Percentiles rank a stretch among this genome's conserved stretches.
Evolutionary conservation across 805 yeast genomes (phyloP).

Genomic region (Pichia gijzeniarum): DNA sequence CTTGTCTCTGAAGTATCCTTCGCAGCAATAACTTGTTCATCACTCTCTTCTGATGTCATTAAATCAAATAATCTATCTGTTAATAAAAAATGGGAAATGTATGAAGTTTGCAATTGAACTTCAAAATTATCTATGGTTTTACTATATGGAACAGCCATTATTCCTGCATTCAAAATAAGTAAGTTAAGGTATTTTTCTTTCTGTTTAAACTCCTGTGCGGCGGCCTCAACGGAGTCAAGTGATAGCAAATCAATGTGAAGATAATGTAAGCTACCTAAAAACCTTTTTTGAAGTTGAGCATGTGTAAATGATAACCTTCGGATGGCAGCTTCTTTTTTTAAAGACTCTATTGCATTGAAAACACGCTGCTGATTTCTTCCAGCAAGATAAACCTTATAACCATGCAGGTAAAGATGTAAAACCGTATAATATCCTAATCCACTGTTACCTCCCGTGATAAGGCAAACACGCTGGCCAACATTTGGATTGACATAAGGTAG

Average conservation of each 20-base stretch:
- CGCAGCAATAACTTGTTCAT: not conserved
- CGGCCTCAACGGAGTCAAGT: constrained; percentile 40
- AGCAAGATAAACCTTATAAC: constrained; percentile 66
- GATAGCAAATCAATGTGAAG: constrained; percentile 52
- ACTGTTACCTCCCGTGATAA: constrained; percentile 76
- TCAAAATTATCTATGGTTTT: constrained; percentile 62
- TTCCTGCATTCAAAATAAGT: constrained; percentile 73
- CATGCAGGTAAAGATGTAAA: constrained; percentile 71
- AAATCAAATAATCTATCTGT: constrained; percentile 54
- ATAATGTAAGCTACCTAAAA: constrained; percentile 45
- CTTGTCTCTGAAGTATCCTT: not conserved
- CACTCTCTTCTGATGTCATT: constrained; percentile 32
- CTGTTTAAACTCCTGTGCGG: constrained; percentile 40
- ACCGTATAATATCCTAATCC: constrained; percentile 79
- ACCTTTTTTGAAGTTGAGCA: constrained; percentile 20
- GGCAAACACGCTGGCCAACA: constrained; percentile 51
- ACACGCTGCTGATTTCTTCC: constrained; percentile 60
- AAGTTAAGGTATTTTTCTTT: constrained; percentile 50
- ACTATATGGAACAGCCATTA: constrained; percentile 67
- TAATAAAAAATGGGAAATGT: constrained; percentile 65
- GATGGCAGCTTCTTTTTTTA: constrained; percentile 46
- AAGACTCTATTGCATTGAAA: constrained; percentile 47
- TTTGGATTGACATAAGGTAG: constrained; percentile 59
- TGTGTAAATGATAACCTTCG: constrained; percentile 22
- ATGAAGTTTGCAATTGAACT: constrained; percentile 73